Conservation (phyloP, 225 moss, liverwort and hornwort genomes). For the Ulota crispa region DNA sequence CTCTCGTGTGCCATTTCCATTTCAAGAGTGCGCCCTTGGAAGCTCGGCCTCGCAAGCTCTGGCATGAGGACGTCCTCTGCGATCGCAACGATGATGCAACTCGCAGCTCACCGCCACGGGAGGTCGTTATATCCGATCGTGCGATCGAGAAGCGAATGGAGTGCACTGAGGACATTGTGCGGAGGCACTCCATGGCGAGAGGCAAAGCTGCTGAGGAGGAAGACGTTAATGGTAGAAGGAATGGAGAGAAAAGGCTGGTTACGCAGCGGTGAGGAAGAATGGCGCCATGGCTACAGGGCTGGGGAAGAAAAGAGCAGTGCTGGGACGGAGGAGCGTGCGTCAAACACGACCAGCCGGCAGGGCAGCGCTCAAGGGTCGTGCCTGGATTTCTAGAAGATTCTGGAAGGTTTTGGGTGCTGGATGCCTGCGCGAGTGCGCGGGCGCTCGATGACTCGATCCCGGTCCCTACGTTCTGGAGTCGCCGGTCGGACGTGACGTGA, state of each 20-base stretch:
- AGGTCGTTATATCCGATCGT: background rate
- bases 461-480: background rate
- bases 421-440: too few species aligned
- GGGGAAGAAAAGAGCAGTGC: background rate
- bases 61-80: background rate
- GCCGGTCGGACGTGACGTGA: too few species aligned
- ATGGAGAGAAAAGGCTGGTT: too few species aligned
- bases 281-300: too few species aligned
- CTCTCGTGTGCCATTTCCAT: conserved; percentile 27
- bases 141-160: conserved; percentile 11
- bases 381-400: background rate
- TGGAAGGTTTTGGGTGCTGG: background rate
- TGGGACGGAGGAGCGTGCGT: background rate
- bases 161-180: conserved; percentile 38
- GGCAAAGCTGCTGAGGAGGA: background rate
- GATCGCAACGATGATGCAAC: conserved; percentile 5
- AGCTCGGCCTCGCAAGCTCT: background rate
- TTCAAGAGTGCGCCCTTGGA: background rate
- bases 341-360: background rate
- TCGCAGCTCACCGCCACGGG: background rate
- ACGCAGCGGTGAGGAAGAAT: too few species aligned
- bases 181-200: conserved; percentile 41
- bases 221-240: background rate
- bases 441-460: background rate
- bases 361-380: background rate